A percentile compares a stretch with the other conserved stretches of the same genome.
phyloP scores from a whole-genome alignment of 108 stramenopile species.

The Cyclotella atomus region DNA sequence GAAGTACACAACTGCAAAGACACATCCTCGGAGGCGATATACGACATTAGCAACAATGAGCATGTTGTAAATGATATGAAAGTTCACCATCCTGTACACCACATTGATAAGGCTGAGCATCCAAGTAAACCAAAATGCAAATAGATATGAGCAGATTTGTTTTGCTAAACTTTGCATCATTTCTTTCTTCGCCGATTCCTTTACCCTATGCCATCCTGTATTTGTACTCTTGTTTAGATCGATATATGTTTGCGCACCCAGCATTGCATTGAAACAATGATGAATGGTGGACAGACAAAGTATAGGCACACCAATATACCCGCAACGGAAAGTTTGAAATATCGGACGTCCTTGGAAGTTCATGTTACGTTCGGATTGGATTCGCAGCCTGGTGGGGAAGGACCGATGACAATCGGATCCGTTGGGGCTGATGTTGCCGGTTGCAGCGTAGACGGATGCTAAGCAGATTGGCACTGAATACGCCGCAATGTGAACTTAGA shows the following conservation, averaged over 20 bases:
- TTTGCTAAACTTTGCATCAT: constrained; percentile 7
- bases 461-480: not conserved
- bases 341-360: not conserved
- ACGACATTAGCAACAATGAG: not conserved
- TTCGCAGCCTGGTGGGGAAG: not conserved
- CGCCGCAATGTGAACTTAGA: not conserved
- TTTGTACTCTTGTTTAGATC: not conserved
- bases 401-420: not conserved
- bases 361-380: not conserved
- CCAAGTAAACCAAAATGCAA: constrained; percentile 16
- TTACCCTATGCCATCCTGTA: not conserved
- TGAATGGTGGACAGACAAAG: constrained; percentile 2
- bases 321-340: not conserved
- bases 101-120: not conserved
- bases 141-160: constrained; percentile 9
- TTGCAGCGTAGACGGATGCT: not conserved
- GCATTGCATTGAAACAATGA: not conserved
- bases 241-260: not conserved
- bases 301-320: not conserved
- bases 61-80: not conserved
- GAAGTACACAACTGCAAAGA: constrained; percentile 18
- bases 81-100: not conserved
- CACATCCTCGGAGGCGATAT: not conserved
- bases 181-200: not conserved
- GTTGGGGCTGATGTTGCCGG: not conserved